Base-by-base conservation (phyloP, 192 early-diverging fungal species). In the Dissophora globulifera region DNA sequence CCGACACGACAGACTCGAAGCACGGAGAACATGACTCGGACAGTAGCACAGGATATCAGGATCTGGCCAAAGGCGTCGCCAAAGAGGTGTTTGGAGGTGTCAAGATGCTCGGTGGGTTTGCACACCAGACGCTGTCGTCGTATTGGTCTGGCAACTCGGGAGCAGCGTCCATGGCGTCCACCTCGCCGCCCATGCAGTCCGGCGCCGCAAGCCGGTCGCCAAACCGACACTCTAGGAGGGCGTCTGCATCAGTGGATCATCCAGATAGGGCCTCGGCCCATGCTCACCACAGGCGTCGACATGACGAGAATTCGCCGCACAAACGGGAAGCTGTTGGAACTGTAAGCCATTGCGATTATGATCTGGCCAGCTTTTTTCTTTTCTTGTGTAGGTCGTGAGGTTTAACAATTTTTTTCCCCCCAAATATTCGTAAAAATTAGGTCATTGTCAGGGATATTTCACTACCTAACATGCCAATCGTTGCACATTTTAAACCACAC, bases 51-150 rank as follows among this genome's bases (percentile, higher is more conserved):
- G 76, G 67, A n/a, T 79, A 79, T 43, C 64, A 84, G 67, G 84
- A 83, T 33, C 69, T 87, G 22, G 91, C 92, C 2, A 86, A 85
- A 35, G 91, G 90, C 30, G 89, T 93, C 19, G 92, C 91, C 22
- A 93, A 93, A 52, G 93, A 95, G 60, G 84, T 93, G 12, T 83
- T 91, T 31, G 84, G 83, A 41, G 92, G 93, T 12, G 89, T 93
- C n/a, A 93, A 87, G 45, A 83, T 87, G 30, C 67, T 95, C 16
- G 86, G 80, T 25, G 87, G 78, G 3, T 83, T 82, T 49, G 91
- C 91, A 7, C 91, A 91, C 62, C 83, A 88, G 19, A 89, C 91
- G 0, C 54, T 92, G 13, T 85, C 84, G 12, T 88, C 76, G 29
- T 93, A 93, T 55, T 86, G 91, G 52, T 70, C 87, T 1, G 52